phyloP scores from a whole-genome alignment of 2,329 filamentous ascomycete genomes.

The Diatrype stigma region DNA sequence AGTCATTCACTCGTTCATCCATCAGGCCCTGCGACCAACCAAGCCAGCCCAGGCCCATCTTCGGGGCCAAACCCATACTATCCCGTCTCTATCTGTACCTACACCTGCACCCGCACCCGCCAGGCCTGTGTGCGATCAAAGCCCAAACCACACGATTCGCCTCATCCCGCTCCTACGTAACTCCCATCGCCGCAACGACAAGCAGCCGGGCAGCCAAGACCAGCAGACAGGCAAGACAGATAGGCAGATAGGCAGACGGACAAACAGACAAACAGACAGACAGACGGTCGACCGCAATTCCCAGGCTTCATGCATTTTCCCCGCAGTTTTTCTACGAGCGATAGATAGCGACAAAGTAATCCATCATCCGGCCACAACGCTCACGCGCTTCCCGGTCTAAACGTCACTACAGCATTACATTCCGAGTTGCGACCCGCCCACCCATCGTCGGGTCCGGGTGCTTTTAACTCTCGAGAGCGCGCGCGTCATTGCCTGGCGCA shows the following conservation, averaged over 20 bases:
- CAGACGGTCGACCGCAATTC: not conserved
- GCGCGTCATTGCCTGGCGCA: slow-evolving; percentile 22
- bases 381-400: not conserved
- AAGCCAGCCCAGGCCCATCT: no score
- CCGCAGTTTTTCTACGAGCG: not conserved
- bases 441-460: slow-evolving; percentile 15
- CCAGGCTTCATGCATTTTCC: not conserved
- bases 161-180: not conserved
- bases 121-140: not conserved
- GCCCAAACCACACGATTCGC: not conserved
- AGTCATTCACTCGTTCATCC: not conserved
- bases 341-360: not conserved
- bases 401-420: not conserved
- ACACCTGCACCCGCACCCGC: not conserved
- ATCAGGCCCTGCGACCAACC: no score
- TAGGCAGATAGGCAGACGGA: no score
- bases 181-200: not conserved
- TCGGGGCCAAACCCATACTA: no score
- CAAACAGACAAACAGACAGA: no score
- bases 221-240: no score
- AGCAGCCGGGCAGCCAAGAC: no score
- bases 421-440: not conserved
- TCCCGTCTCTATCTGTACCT: not conserved
- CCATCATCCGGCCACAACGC: no score
- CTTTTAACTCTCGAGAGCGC: slow-evolving; percentile 24